These are phyloP conservation scores for Agastache rugosa DNA, from an alignment of 257 asterid species.

Conservation along the genomic window DNA sequence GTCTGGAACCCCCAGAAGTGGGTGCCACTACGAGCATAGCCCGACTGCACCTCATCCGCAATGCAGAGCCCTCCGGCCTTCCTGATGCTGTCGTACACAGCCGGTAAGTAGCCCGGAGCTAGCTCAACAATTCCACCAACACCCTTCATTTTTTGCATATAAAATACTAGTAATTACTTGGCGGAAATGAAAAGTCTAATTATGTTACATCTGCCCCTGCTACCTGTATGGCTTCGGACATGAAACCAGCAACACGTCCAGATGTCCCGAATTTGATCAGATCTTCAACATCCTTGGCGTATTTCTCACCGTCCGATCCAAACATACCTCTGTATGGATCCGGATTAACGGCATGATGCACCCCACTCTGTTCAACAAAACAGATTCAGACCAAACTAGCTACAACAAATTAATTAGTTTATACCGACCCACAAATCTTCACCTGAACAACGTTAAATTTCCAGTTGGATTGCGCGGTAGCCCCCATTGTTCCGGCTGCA, in stretches of 20 bases:
- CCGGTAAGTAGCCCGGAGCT: slow-evolving; percentile 75
- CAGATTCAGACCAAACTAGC: neutral
- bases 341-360: slow-evolving; percentile 79
- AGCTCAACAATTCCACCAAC: slow-evolving; percentile 80
- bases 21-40: slow-evolving; percentile 73
- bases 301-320: slow-evolving; percentile 67
- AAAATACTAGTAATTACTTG: too few species aligned
- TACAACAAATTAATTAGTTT: too few species aligned
- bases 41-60: slow-evolving; percentile 79
- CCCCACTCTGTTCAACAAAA: slow-evolving; percentile 58
- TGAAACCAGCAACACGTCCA: slow-evolving; percentile 77
- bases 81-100: slow-evolving; percentile 52
- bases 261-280: slow-evolving; percentile 69
- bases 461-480: slow-evolving; percentile 78
- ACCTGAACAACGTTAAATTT: slow-evolving; percentile 76
- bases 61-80: slow-evolving; percentile 75
- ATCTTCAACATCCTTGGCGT: slow-evolving; percentile 72
- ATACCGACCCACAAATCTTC: neutral
- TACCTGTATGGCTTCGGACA: slow-evolving; percentile 84
- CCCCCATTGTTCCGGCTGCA: slow-evolving; percentile 74
- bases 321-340: slow-evolving; percentile 76
- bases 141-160: slow-evolving; percentile 45
- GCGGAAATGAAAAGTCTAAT: neutral
- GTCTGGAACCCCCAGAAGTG: slow-evolving; percentile 78
- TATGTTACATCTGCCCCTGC: too few species aligned